Base-by-base conservation (phyloP, 2,329 filamentous ascomycete genomes). In the Diaporthe humulicola region DNA sequence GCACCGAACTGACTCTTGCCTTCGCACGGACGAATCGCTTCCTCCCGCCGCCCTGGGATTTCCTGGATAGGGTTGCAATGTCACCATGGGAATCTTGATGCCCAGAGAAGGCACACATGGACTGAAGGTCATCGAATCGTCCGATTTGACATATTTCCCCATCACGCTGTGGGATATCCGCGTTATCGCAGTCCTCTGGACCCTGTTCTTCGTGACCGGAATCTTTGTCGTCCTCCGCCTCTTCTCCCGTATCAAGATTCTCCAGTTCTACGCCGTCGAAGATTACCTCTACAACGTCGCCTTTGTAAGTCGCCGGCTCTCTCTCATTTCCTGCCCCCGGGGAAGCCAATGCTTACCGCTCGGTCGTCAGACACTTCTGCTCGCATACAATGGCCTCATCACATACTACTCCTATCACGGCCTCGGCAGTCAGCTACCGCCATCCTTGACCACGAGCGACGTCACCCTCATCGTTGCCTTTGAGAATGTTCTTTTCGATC, bases 351-450 rank as follows among this genome's bases (percentile, higher is more conserved):
- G n/a, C 64, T 69, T 48, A 69, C 48, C n/a, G 2, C 28, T 28
- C 19, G 22, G 14, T 28, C 57, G 28, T n/a, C 25, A 76, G 74
- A 76, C 74, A 15, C 67, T 76, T 25, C 72, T 76, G 33, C 69
- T 76, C 52, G 74, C 72, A 50, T 76, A 76, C 61, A 76, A 72
- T 71, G 74, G 60, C 54, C 71, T 76, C n/a, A 76, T 76, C 70
- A 76, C 74, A 0, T 76, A 70, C 52, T 76, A 76, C 48, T 74
- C 72, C 28, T 76, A 76, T 48, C 74, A 76, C 25, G 74, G 74
- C 22, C 74, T 76, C 25, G 74, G 74, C 36, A 74, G 73, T n/a
- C 74, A 76, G 36, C 56, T 76, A 22, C 74, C 73, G 15, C 28
- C 45, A 30, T 14, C 19, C 40, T 45, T 76, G 69, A 76, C 73